Conservation (phyloP, 148 eudicot genomes). For the Rhododendron simsii region DNA sequence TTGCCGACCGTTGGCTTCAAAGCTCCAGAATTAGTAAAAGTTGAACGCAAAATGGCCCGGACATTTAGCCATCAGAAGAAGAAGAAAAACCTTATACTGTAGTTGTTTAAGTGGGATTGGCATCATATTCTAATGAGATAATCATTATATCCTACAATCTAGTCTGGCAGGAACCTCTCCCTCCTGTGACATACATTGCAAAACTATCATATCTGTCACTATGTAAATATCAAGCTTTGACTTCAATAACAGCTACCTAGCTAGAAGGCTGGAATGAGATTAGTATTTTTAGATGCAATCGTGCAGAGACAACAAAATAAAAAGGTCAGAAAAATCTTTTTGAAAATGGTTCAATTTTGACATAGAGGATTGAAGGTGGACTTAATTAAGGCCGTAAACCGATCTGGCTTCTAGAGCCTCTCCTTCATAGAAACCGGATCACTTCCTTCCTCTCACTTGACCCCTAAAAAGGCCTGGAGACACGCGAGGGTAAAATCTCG, state of each 20-base stretch:
- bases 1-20: too few relatives aligned
- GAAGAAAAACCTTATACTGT: background rate
- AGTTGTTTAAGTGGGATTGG: slow-evolving; percentile 4
- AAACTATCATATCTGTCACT: background rate
- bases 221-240: background rate
- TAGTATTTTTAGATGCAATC: background rate
- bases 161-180: background rate
- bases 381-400: background rate
- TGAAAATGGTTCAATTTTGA: background rate
- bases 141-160: background rate
- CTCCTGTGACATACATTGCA: background rate
- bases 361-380: background rate
- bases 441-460: too few relatives aligned
- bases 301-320: background rate
- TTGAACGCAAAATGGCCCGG: background rate
- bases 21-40: background rate
- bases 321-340: background rate
- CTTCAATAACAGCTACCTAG: background rate
- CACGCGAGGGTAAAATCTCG: too few relatives aligned
- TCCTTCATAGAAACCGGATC: too few relatives aligned
- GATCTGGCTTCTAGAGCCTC: too few relatives aligned
- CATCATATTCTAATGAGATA: background rate
- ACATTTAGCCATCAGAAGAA: background rate
- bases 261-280: background rate
- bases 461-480: too few relatives aligned